Conservation (phyloP, 768 basidiomycete species). For the Mycena amicta region DNA sequence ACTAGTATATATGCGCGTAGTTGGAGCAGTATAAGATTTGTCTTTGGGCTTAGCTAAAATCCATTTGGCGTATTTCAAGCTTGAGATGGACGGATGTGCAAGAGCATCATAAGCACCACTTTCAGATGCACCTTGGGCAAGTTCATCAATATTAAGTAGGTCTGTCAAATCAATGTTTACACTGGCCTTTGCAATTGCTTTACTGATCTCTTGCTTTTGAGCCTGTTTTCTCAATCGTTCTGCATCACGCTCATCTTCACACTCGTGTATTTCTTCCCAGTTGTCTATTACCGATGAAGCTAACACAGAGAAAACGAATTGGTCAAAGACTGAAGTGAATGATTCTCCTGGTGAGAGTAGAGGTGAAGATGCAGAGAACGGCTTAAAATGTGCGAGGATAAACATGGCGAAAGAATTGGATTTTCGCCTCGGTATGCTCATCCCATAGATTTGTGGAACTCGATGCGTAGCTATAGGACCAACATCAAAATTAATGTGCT, state of each 20-base stretch:
- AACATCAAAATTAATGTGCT: conserved; percentile 11
- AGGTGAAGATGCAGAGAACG: conserved; percentile 7
- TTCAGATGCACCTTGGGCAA: too few relatives aligned
- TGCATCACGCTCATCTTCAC: conserved; percentile 37
- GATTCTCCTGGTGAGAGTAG: neutral
- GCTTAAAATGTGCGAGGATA: conserved; percentile 27
- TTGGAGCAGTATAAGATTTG: too few relatives aligned
- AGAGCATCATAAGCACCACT: too few relatives aligned
- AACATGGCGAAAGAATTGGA: conserved; percentile 13
- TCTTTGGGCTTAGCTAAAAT: too few relatives aligned
- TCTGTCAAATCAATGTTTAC: neutral
- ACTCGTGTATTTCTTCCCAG: conserved; percentile 37
- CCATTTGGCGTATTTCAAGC: neutral
- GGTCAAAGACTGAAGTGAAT: neutral
- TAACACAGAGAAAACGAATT: neutral
- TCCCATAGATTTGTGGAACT: conserved; percentile 6
- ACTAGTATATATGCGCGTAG: too few relatives aligned
- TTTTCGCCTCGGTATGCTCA: neutral
- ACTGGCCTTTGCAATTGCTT: neutral
- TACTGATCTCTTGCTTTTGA: neutral
- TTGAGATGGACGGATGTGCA: too few relatives aligned
- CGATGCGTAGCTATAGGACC: neutral
- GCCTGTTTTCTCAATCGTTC: conserved; percentile 24
- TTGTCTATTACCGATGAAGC: conserved; percentile 26
- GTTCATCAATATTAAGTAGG: neutral